Evolutionary conservation across 2,329 filamentous ascomycete genomes (phyloP).

Genomic region (Penicillium glabrum): DNA sequence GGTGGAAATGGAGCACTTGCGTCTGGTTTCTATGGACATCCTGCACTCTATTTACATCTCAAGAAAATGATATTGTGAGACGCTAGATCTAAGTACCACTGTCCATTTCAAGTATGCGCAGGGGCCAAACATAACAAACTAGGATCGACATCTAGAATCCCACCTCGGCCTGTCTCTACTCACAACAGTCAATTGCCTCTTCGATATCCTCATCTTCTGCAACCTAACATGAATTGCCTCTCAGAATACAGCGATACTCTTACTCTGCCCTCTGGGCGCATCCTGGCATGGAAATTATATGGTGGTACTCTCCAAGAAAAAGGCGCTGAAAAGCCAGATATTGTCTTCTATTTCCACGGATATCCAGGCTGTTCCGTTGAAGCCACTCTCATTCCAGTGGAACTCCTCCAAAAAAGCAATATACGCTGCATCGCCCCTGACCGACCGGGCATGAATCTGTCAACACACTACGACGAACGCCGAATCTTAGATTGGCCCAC

Average conservation of each 20-base stretch:
- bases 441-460: constrained; percentile 1
- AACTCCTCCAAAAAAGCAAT: not conserved
- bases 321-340: not conserved
- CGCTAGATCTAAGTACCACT: not conserved
- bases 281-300: constrained; percentile 3
- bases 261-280: constrained; percentile 4
- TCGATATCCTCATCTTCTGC: not conserved
- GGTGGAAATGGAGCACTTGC: too few species aligned
- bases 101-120: not conserved
- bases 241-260: not conserved
- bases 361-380: constrained; percentile 4
- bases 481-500: constrained; percentile 10
- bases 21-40: too few species aligned
- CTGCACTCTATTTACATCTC: too few species aligned
- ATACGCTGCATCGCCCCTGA: not conserved
- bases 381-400: not conserved
- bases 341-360: constrained; percentile 9
- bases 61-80: too few species aligned
- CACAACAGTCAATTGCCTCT: not conserved
- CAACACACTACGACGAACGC: constrained; percentile 2
- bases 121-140: not conserved
- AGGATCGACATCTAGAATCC: not conserved
- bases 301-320: not conserved
- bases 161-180: not conserved
- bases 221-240: not conserved